These are phyloP conservation scores for Apostasia ramifera DNA, from an alignment of 106 monocot species.

Conservation along the genomic window DNA sequence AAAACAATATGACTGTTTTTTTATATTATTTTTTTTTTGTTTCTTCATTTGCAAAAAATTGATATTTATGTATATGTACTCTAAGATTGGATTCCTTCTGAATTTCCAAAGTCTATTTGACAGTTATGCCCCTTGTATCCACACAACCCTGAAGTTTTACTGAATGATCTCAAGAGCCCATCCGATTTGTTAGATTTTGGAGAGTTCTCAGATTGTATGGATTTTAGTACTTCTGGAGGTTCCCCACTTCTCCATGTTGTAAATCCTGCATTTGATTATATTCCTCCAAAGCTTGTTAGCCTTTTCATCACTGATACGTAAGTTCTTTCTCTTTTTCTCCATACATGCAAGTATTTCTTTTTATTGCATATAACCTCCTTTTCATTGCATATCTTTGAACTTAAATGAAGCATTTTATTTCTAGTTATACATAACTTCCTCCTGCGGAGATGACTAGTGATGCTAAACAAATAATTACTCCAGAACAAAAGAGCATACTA, in stretches of 20 bases:
- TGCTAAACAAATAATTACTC: too few relatives aligned
- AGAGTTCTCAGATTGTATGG: slow-evolving; percentile 92
- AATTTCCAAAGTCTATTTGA: neutral
- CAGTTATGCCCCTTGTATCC: slow-evolving; percentile 97
- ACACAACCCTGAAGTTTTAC: slow-evolving; percentile 89
- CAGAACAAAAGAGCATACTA: too few relatives aligned
- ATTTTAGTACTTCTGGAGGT: slow-evolving; percentile 54
- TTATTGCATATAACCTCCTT: neutral
- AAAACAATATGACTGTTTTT: too few relatives aligned
- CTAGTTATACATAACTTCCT: too few relatives aligned
- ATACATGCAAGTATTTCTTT: neutral
- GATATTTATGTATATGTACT: neutral
- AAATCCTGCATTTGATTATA: slow-evolving; percentile 95
- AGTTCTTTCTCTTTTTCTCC: slow-evolving; percentile 14
- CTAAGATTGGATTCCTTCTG: neutral
- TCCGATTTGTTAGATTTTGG: slow-evolving; percentile 91
- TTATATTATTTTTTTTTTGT: neutral
- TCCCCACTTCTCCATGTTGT: slow-evolving; percentile 86
- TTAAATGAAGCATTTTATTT: neutral
- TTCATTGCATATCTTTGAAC: neutral
- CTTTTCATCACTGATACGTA: slow-evolving; percentile 99
- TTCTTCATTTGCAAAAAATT: neutral
- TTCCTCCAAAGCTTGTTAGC: slow-evolving; percentile 95
- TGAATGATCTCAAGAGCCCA: slow-evolving; percentile 87
- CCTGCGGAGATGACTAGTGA: too few relatives aligned